A percentile compares a stretch with the other conserved stretches of the same genome.
Conservation (phyloP, 257 asterid genomes). For the Solanum stenotomum region DNA sequence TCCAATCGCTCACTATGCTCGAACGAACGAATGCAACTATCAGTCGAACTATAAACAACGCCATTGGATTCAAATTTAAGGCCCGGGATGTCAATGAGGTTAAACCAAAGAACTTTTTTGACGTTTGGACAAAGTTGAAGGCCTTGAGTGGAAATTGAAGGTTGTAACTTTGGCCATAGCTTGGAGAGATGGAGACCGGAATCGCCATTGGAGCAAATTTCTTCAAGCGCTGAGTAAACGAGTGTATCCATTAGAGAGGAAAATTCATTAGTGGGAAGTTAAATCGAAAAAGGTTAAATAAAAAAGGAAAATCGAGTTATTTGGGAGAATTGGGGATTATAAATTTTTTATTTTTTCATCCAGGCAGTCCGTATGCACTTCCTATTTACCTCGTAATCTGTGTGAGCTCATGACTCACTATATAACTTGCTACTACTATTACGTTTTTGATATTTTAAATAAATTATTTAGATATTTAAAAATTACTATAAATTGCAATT, state of each 20-base stretch:
- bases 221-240: slow-evolving; percentile 62
- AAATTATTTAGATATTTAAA: too few species aligned
- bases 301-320: not conserved
- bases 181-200: slow-evolving; percentile 46
- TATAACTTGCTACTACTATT: too few species aligned
- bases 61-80: slow-evolving; percentile 37
- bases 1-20: slow-evolving; percentile 48
- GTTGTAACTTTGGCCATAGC: slow-evolving; percentile 56
- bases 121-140: slow-evolving; percentile 48
- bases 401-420: too few species aligned
- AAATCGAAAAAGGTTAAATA: not conserved
- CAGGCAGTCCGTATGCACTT: not conserved
- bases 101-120: slow-evolving; percentile 68
- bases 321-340: not conserved
- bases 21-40: slow-evolving; percentile 18
- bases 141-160: slow-evolving; percentile 33
- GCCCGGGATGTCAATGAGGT: slow-evolving; percentile 55
- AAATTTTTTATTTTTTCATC: too few species aligned
- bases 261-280: not conserved
- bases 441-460: too few species aligned
- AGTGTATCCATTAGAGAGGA: slow-evolving; percentile 50
- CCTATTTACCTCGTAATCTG: not conserved
- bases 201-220: slow-evolving; percentile 60
- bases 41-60: slow-evolving; percentile 16
- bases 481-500: too few species aligned